These are phyloP conservation scores for Phialemonium atrogriseum DNA, from an alignment of 2,329 filamentous ascomycete genomes.

Conservation along the genomic window DNA sequence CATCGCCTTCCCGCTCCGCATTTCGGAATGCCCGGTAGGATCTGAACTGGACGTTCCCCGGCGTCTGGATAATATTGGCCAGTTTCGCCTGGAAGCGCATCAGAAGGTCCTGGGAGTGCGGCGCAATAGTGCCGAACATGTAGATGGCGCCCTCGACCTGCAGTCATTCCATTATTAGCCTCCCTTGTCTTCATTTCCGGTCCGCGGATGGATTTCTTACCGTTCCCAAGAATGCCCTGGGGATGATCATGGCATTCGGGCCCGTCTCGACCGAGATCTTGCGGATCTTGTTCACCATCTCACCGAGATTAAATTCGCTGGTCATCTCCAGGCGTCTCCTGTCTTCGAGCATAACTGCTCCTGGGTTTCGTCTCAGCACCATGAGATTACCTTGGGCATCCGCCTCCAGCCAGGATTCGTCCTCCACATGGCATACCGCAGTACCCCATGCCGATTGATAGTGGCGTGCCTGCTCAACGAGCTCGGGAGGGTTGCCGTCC, in stretches of 20 bases:
- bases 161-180: no score
- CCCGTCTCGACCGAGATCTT: constrained; percentile 60
- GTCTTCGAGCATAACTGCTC: constrained; percentile 69
- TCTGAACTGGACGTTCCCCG: constrained; percentile 69
- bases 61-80: constrained; percentile 54
- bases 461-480: constrained; percentile 71
- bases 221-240: constrained; percentile 81
- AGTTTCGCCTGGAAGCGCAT: constrained; percentile 72
- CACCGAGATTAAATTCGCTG: constrained; percentile 77
- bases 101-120: constrained; percentile 66
- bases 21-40: constrained; percentile 78
- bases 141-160: constrained; percentile 88
- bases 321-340: constrained; percentile 61
- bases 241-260: constrained; percentile 60
- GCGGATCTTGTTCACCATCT: constrained; percentile 86
- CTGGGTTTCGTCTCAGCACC: constrained; percentile 64
- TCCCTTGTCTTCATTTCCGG: constrained; percentile 1
- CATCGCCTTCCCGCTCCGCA: constrained; percentile 59
- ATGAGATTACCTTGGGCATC: constrained; percentile 85
- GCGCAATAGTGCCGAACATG: constrained; percentile 72
- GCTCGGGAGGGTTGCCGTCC: constrained; percentile 47
- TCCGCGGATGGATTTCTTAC: constrained; percentile 40
- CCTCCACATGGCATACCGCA: constrained; percentile 62
- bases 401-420: constrained; percentile 69
- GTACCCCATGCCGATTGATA: constrained; percentile 78